phyloP scores from a whole-genome alignment of 2,329 filamentous ascomycete species.

The Ascochyta koolunga region DNA sequence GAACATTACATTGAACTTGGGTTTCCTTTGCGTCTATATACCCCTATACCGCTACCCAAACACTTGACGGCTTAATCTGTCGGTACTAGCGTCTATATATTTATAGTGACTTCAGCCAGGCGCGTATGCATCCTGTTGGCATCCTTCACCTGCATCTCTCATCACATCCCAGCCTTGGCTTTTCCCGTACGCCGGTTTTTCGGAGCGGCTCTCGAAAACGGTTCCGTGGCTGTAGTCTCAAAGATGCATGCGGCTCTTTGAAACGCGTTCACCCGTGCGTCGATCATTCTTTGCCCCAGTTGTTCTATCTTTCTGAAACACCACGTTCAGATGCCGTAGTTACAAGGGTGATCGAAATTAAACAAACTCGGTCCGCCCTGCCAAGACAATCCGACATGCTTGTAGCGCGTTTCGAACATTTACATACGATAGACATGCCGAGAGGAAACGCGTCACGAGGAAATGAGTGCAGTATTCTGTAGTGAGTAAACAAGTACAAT shows the following conservation, averaged over 20 bases:
- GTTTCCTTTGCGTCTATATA: conserved; percentile 15
- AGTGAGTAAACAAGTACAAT: background rate
- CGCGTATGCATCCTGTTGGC: background rate
- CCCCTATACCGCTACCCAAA: conserved; percentile 2
- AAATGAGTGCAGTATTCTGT: background rate
- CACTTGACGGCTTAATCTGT: background rate
- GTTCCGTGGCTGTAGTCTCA: background rate
- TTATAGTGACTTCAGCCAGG: background rate
- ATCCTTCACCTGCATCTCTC: background rate
- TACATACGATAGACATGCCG: conserved; percentile 6
- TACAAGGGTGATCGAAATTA: conserved; percentile 1
- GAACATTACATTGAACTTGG: background rate
- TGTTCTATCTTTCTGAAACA: conserved; percentile 8
- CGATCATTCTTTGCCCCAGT: conserved; percentile 3
- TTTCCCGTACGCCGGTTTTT: background rate
- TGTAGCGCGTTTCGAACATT: conserved; percentile 12
- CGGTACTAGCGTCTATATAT: conserved; percentile 3
- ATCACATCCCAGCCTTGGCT: background rate
- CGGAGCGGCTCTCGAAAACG: background rate
- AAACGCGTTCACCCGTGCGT: conserved; percentile 10
- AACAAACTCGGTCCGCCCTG: background rate
- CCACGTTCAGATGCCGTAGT: background rate
- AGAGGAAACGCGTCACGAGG: background rate
- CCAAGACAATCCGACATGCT: background rate
- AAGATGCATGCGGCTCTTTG: background rate